phyloP scores from a whole-genome alignment of 2,329 filamentous ascomycete species.

The Graphiopsis chlorocephala region DNA sequence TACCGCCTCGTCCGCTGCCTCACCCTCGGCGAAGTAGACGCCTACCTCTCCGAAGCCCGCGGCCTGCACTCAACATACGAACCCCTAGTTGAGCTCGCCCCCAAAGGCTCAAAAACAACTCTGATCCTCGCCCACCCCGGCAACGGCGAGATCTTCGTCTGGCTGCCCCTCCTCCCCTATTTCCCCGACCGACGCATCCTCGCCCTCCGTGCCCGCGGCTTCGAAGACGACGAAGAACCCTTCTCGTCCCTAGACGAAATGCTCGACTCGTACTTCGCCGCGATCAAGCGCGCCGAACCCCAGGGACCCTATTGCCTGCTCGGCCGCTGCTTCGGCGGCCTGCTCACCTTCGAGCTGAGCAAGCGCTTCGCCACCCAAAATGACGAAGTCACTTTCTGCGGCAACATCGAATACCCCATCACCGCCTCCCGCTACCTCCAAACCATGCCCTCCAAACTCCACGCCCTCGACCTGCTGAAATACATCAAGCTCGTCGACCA shows the following conservation, averaged over 20 bases:
- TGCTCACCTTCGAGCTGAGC: conserved; percentile 51
- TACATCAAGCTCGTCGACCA: not conserved
- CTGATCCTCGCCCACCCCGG: conserved; percentile 41
- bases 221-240: conserved; percentile 41
- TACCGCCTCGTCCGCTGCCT: not conserved
- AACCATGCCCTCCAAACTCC: not conserved
- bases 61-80: conserved; percentile 21
- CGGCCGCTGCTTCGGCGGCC: conserved; percentile 52
- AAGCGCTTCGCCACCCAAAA: conserved; percentile 42
- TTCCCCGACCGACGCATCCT: conserved; percentile 46
- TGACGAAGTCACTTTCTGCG: not conserved
- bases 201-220: conserved; percentile 46
- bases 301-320: conserved; percentile 52
- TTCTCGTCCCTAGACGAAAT: conserved; percentile 42
- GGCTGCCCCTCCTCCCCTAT: conserved; percentile 38
- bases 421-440: not conserved
- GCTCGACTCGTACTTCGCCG: conserved; percentile 40
- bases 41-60: conserved; percentile 32
- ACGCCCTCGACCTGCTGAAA: not conserved
- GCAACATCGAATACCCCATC: not conserved
- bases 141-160: conserved; percentile 40
- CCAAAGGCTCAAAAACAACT: conserved; percentile 23
- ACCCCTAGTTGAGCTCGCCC: conserved; percentile 12
- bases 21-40: conserved; percentile 4
- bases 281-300: conserved; percentile 46